Evolutionary conservation across 345 rosid genomes (phyloP).

Genomic region (Brassica cretica): DNA sequence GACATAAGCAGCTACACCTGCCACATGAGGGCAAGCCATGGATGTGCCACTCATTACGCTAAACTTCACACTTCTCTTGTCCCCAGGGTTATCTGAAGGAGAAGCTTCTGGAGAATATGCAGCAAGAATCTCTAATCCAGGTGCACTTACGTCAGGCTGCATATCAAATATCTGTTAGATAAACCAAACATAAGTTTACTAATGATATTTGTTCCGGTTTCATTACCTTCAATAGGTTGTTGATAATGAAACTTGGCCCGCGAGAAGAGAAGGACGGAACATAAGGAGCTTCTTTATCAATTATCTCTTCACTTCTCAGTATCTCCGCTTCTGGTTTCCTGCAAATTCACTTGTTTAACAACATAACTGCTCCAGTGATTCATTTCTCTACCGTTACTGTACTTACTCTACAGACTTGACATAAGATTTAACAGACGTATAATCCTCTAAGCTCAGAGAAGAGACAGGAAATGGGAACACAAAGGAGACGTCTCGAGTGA

Average conservation of each 20-base stretch:
- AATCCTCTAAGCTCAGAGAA: neutral
- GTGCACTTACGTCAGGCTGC: slow-evolving; percentile 51
- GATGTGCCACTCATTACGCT: slow-evolving; percentile 45
- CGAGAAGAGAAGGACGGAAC: slow-evolving; percentile 46
- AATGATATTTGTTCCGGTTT: neutral
- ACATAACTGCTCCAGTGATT: neutral
- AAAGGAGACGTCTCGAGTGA: slow-evolving; percentile 8
- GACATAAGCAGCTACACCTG: slow-evolving; percentile 45
- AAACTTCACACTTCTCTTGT: slow-evolving; percentile 33
- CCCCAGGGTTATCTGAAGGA: neutral
- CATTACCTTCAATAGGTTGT: slow-evolving; percentile 41
- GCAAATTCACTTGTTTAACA: neutral
- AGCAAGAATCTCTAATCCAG: slow-evolving; percentile 45
- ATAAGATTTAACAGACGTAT: slow-evolving; percentile 35
- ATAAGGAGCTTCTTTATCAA: slow-evolving; percentile 40
- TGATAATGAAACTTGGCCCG: slow-evolving; percentile 39
- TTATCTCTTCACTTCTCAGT: slow-evolving; percentile 36
- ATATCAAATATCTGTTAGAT: neutral
- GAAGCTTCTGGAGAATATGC: slow-evolving; percentile 38
- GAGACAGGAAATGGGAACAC: slow-evolving; percentile 36
- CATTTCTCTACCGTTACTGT: neutral
- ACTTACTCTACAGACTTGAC: slow-evolving; percentile 37
- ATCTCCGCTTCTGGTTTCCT: slow-evolving; percentile 39
- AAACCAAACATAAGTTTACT: neutral
- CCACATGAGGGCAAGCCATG: slow-evolving; percentile 53